phyloP scores from a whole-genome alignment of 768 basidiomycete genomes.

The Auriscalpium microsporum region DNA sequence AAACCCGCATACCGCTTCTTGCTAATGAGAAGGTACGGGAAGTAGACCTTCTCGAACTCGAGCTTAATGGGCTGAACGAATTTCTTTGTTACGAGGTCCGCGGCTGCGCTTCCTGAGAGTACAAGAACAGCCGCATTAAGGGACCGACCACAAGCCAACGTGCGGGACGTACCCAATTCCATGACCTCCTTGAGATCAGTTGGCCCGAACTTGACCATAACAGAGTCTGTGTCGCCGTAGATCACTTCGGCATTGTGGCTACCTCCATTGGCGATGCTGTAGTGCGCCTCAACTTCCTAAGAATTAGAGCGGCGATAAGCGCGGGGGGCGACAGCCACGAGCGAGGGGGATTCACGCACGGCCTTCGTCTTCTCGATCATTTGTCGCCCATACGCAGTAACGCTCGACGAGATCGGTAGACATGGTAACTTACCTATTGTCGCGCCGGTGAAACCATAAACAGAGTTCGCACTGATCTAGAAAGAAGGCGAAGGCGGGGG shows the following conservation, averaged over 20 bases:
- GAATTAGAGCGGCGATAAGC: not conserved
- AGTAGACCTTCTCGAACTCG: constrained; percentile 99
- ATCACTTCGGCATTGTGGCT: constrained; percentile 87
- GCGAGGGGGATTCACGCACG: constrained; percentile 30
- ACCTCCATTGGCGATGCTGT: constrained; percentile 77
- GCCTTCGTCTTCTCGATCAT: constrained; percentile 98
- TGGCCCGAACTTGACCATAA: constrained; percentile 97
- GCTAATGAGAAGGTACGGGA: constrained; percentile 93
- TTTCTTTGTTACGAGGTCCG: constrained; percentile 80
- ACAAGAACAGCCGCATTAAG: not conserved
- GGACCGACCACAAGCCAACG: not conserved
- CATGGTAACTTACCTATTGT: constrained; percentile 96
- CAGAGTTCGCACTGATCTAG: constrained; percentile 96
- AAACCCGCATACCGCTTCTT: constrained; percentile 98
- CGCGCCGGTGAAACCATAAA: constrained; percentile 98
- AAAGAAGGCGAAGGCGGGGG: not conserved
- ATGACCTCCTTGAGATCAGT: constrained; percentile 81
- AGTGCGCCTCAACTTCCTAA: constrained; percentile 85
- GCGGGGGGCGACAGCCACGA: not conserved
- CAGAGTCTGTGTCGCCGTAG: constrained; percentile 98
- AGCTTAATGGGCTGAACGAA: constrained; percentile 96
- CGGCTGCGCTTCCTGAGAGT: constrained; percentile 76
- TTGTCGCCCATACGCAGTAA: constrained; percentile 93
- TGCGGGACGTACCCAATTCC: constrained; percentile 62
- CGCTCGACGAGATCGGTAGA: constrained; percentile 89